phyloP scores from a whole-genome alignment of 257 asterid genomes.

The Prunella vulgaris region DNA sequence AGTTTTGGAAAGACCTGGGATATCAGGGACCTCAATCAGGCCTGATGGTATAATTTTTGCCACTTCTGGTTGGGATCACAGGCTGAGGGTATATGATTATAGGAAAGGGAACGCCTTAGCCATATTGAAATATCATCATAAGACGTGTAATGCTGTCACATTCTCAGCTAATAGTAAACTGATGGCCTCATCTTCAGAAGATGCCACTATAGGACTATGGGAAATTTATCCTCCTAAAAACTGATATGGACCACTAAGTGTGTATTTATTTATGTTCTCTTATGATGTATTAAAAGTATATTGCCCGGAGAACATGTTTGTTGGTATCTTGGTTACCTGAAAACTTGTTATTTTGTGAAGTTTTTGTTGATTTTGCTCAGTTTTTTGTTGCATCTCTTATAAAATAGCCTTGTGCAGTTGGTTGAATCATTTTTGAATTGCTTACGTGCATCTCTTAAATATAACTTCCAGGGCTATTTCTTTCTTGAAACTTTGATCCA shows the following conservation, averaged over 20 bases:
- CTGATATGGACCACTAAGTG: neutral
- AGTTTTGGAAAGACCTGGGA: constrained; percentile 66
- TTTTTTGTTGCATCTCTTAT: neutral
- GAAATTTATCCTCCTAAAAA: constrained; percentile 73
- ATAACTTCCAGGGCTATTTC: neutral
- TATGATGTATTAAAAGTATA: neutral
- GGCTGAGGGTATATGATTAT: constrained; percentile 77
- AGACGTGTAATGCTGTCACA: constrained; percentile 64
- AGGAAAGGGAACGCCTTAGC: constrained; percentile 88
- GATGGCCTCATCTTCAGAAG: constrained; percentile 89
- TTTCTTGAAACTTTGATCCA: neutral
- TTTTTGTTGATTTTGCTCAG: neutral
- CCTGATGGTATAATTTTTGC: constrained; percentile 72
- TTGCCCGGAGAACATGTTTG: neutral
- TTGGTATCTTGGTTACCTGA: neutral
- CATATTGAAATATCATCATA: constrained; percentile 76
- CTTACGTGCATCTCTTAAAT: no score
- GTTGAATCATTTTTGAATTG: no score
- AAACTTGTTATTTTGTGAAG: neutral
- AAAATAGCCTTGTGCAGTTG: no score
- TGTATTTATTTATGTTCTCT: neutral
- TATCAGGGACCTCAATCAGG: constrained; percentile 62
- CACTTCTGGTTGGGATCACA: constrained; percentile 92
- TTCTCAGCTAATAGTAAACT: constrained; percentile 52
- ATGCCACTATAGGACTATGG: constrained; percentile 82